Base-by-base conservation (phyloP, 2,329 filamentous ascomycete species). In the Cryphonectria radicalis region DNA sequence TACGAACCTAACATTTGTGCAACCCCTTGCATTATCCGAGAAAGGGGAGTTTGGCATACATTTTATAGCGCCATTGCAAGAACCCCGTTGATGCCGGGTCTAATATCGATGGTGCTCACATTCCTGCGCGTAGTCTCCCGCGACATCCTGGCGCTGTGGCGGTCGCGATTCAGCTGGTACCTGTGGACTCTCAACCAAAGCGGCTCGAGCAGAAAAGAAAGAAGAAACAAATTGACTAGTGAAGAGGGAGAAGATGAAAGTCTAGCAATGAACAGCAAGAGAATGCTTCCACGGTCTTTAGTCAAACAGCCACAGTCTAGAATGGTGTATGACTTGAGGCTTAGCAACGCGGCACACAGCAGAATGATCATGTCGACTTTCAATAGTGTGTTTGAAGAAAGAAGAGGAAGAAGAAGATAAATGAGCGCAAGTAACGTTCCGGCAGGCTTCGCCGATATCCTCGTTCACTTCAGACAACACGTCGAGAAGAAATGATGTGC, bases 191-290 rank as follows among this genome's bases (percentile, higher is more conserved):
- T 19, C 25, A 59, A 59, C 35, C 55, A 32, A 19, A 57, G 4
- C 25, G 35, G 40, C 19, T 40, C 59, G 11, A n/a, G 11, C 28
- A 62, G 11, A 40, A 32, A 32, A 28, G 28, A 28, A 32, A 32
- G 32, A 32, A 32, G 4, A 4, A 32, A 32, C 2, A 32, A 37
- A 2, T 8, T 10, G 22, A 62, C 19, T 22, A 62, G 17, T 13
- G 4, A 35, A 35, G 28, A 5, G 25, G 8, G 35, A 62, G 19
- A n/a, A 62, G 19, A 4, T n/a, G 59, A 40, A 28, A 17, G 35
- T 22, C 65, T 25, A 67, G 57, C 57, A 46, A 35, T 46, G 66
- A 67, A 19, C 10, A 59, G n/a, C 32, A 37, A 46, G 55, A 60
- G 32, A n/a, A 32, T 59, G 53, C 28, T 11, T 22, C 19, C 35